Percentiles rank a stretch among this genome's conserved stretches.
These are phyloP conservation scores for Lagenidium giganteum DNA, from an alignment of 352 stramenopile species.

Conservation along the genomic window DNA sequence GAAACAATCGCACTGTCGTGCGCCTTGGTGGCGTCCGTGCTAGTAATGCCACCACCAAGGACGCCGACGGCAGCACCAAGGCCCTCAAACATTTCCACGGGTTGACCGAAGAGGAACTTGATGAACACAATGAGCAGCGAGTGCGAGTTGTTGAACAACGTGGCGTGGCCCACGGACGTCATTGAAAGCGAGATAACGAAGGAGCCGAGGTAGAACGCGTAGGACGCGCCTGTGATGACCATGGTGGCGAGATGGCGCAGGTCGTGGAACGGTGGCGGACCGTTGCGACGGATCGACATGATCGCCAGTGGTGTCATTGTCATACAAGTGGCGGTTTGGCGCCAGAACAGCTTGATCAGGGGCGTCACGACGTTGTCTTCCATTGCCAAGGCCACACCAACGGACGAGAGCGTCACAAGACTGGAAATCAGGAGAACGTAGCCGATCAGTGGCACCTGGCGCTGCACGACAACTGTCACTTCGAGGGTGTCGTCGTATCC, in stretches of 20 bases:
- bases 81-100: conserved; percentile 41
- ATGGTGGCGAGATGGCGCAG: conserved; percentile 24
- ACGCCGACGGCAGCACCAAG: conserved; percentile 50
- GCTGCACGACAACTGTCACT: conserved; percentile 52
- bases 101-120: conserved; percentile 42
- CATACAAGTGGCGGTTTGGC: conserved; percentile 49
- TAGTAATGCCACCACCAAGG: conserved; percentile 45
- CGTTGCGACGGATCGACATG: conserved; percentile 23
- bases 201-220: conserved; percentile 54
- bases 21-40: conserved; percentile 31
- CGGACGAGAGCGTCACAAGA: conserved; percentile 54
- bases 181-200: conserved; percentile 48
- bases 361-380: conserved; percentile 37
- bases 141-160: conserved; percentile 67
- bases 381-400: conserved; percentile 61
- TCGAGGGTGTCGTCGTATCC: conserved; percentile 56
- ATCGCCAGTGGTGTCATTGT: conserved; percentile 37
- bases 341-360: conserved; percentile 80
- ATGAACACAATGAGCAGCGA: conserved; percentile 60
- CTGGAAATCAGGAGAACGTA: conserved; percentile 49
- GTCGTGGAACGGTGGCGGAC: conserved; percentile 17
- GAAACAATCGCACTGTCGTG: conserved; percentile 28
- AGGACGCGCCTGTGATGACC: conserved; percentile 40
- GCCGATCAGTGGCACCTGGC: conserved; percentile 46
- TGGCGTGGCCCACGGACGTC: conserved; percentile 67